phyloP scores from a whole-genome alignment of 2,329 filamentous ascomycete genomes.

The Biscogniauxia mediterranea region DNA sequence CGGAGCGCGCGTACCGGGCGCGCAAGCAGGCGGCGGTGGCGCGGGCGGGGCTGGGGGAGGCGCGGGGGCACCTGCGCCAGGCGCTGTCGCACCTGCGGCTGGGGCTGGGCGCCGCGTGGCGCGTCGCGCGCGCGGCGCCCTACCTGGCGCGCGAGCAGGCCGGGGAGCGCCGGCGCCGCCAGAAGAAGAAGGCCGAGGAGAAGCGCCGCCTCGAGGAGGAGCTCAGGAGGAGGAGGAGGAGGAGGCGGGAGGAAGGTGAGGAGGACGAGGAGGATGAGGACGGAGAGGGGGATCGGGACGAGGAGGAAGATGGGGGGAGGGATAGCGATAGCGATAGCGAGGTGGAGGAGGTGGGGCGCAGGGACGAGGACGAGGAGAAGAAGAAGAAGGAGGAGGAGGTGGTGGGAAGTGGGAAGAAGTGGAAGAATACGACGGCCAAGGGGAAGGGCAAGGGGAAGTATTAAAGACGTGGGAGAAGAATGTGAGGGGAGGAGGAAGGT shows the following conservation, averaged over 20 bases:
- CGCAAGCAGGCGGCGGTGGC: conserved; percentile 40
- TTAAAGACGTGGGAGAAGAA: background rate
- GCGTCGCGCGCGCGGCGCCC: conserved; percentile 32
- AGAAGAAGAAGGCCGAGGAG: conserved; percentile 32
- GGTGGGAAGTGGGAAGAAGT: background rate
- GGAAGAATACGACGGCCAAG: background rate
- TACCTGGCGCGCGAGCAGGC: conserved; percentile 38
- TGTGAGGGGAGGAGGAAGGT: no score
- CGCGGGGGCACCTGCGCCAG: conserved; percentile 38
- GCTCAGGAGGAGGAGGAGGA: conserved; percentile 11
- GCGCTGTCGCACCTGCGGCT: conserved; percentile 35
- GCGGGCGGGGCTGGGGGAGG: conserved; percentile 37
- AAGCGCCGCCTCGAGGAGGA: conserved; percentile 35
- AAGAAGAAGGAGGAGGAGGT: background rate
- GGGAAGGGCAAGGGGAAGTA: background rate
- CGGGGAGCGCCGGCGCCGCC: conserved; percentile 29
- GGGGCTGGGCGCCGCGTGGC: conserved; percentile 32
- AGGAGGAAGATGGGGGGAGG: background rate
- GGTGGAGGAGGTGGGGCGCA: background rate
- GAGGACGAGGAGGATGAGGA: conserved; percentile 3
- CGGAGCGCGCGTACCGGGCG: conserved; percentile 40
- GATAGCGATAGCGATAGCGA: background rate
- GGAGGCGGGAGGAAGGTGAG: conserved; percentile 1
- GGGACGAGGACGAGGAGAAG: background rate
- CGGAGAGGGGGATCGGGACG: background rate